phyloP scores from a whole-genome alignment of 2,329 filamentous ascomycete genomes.

The Sordariomycetes sp. region DNA sequence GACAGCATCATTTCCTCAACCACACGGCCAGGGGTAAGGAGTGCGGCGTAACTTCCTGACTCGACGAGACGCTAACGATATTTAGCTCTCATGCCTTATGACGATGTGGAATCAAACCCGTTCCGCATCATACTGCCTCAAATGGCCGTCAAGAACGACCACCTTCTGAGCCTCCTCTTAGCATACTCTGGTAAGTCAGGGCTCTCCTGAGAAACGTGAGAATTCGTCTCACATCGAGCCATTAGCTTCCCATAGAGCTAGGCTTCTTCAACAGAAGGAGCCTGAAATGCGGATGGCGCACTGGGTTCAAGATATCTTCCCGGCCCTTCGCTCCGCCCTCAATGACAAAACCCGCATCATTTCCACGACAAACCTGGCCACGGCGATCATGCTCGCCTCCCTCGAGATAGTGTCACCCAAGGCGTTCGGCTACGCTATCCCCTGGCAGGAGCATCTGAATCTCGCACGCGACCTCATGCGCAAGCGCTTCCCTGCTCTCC shows the following conservation, averaged over 20 bases:
- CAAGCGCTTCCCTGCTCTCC: conserved; percentile 31
- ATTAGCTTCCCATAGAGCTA: conserved; percentile 62
- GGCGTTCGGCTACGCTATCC: conserved; percentile 66
- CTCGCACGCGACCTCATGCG: conserved; percentile 65
- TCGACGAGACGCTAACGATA: conserved; percentile 26
- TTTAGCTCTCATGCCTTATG: conserved; percentile 32
- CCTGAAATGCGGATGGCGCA: conserved; percentile 65
- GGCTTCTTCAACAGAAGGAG: conserved; percentile 59
- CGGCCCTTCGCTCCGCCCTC: conserved; percentile 54
- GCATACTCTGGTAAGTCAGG: conserved; percentile 48
- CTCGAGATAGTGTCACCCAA: conserved; percentile 74
- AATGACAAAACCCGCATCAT: conserved; percentile 47
- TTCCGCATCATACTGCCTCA: conserved; percentile 34
- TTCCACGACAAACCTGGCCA: conserved; percentile 62
- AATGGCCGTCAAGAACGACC: conserved; percentile 56
- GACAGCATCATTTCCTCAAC: conserved; percentile 52
- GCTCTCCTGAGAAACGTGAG: background rate
- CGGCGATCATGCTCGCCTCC: conserved; percentile 74
- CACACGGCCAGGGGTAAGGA: conserved; percentile 58
- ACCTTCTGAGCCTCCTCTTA: conserved; percentile 63
- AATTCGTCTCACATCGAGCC: background rate
- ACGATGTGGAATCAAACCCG: conserved; percentile 37
- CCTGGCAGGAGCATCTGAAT: conserved; percentile 69
- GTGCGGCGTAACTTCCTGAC: background rate
- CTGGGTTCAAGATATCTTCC: conserved; percentile 71